Evolutionary conservation across 441 rosid species (phyloP).

Genomic region (Mallotus japonicus): DNA sequence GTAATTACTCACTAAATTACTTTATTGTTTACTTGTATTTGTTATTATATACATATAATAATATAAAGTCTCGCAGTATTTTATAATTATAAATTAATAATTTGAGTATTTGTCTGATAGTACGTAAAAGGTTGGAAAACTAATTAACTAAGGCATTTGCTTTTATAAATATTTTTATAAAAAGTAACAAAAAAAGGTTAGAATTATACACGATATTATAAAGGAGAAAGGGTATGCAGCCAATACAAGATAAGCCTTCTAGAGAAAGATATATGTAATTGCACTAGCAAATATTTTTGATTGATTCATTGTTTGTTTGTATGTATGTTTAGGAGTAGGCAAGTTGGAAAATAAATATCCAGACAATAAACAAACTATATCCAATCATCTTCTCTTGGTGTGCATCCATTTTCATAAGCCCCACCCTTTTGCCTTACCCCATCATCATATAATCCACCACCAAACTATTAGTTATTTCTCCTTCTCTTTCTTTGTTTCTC

Average conservation of each 20-base stretch:
- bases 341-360: constrained; percentile 42
- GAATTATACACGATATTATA: too few relatives aligned
- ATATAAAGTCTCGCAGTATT: too few relatives aligned
- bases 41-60: too few relatives aligned
- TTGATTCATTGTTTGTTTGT: not conserved
- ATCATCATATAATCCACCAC: constrained; percentile 46
- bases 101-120: too few relatives aligned
- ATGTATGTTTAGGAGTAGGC: constrained; percentile 13
- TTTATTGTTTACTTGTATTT: too few relatives aligned
- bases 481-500: constrained; percentile 12
- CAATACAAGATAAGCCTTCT: not conserved
- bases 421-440: constrained; percentile 27
- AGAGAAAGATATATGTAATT: not conserved
- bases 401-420: constrained; percentile 58
- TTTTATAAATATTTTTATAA: too few relatives aligned
- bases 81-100: too few relatives aligned
- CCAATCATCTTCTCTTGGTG: constrained; percentile 63
- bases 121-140: too few relatives aligned
- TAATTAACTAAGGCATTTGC: too few relatives aligned
- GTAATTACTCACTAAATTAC: too few relatives aligned
- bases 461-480: constrained; percentile 29
- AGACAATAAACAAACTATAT: constrained; percentile 44
- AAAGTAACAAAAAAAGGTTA: too few relatives aligned
- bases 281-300: not conserved
- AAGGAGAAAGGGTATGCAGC: not conserved